Base-by-base conservation (phyloP, 805 yeast genomes). In the Lipomyces starkeyi region DNA sequence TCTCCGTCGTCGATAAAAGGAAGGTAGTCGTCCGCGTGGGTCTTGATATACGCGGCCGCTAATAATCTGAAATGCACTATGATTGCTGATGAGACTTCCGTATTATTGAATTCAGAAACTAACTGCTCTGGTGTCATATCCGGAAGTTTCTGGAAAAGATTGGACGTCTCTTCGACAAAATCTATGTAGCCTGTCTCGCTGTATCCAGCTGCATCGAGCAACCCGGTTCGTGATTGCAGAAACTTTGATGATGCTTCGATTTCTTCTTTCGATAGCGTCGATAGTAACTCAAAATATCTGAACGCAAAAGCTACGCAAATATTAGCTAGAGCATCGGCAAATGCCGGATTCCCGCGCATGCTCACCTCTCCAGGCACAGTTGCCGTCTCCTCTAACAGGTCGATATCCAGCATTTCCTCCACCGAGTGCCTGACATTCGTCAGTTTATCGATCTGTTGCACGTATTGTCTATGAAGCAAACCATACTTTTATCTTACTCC, bases 311-410 rank as follows among this genome's bases (percentile, higher is more conserved):
- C 72, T 68, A 29, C 37, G 7, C n/a, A 64, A 34, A n/a, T 43
- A n/a, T 47, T 29, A n/a, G 49, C 22, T 17, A 7, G 22, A 43
- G 22, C 49, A 43, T 43, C 6, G 49, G 22, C 49, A n/a, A 43
- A 43, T 6, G 49, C 49, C 8, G 49, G 13, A n/a, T 43, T 9
- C 49, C 29, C 11, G 9, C 54, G 32, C 20, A 13, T 32, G 22
- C 59, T 22, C 59, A 65, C 73, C 73, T 64, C 74, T 60, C 73
- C 73, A 72, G 2, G 74, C 74, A 47, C 74, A 72, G 58, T 71
- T 72, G 27, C 74, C 74, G 55, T 72, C 74, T n/a, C 74, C 74
- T 17, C 73, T 69, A 34, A 72, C 59, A 5, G 68, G 72, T 29
- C 74, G 47, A 47, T 68, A 71, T 8, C 61, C 60, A 14, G 66